Evolutionary conservation across 1,284 basidiomycete genomes (phyloP).

Genomic region (Microbotryum violaceum): DNA sequence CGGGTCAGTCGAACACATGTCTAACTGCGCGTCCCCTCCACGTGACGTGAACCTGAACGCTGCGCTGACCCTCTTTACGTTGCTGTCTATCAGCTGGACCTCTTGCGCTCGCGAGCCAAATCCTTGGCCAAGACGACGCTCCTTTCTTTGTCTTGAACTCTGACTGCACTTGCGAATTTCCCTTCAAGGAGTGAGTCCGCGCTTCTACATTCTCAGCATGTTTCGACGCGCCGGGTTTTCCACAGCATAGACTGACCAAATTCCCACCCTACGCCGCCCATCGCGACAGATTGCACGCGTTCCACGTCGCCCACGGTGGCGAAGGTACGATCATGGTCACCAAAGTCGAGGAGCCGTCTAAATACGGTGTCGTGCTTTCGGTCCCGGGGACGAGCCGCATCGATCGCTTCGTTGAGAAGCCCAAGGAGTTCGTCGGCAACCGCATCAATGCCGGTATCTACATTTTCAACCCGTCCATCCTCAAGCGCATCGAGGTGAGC

Average conservation of each 20-base stretch:
- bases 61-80: background rate
- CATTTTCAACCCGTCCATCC: slow-evolving; percentile 50
- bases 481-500: slow-evolving; percentile 47
- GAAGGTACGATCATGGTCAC: slow-evolving; percentile 52
- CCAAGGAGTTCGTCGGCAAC: slow-evolving; percentile 51
- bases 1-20: slow-evolving; percentile 38
- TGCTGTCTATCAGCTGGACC: slow-evolving; percentile 44
- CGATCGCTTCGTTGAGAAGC: slow-evolving; percentile 52
- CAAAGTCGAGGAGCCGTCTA: slow-evolving; percentile 50
- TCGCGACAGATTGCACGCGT: slow-evolving; percentile 40
- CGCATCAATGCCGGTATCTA: slow-evolving; percentile 53
- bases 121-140: slow-evolving; percentile 49
- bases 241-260: too few species aligned
- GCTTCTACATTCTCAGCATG: too few species aligned
- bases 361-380: slow-evolving; percentile 50
- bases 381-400: slow-evolving; percentile 46
- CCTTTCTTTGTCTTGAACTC: slow-evolving; percentile 53
- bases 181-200: slow-evolving; percentile 42
- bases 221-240: too few species aligned
- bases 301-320: slow-evolving; percentile 48
- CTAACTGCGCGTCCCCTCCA: background rate
- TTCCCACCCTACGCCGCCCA: slow-evolving; percentile 28
- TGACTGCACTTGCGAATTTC: slow-evolving; percentile 49
- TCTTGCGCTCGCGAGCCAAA: slow-evolving; percentile 48
- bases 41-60: background rate